Conservation (phyloP, 768 basidiomycete genomes). For the Hypholoma fasciculare region DNA sequence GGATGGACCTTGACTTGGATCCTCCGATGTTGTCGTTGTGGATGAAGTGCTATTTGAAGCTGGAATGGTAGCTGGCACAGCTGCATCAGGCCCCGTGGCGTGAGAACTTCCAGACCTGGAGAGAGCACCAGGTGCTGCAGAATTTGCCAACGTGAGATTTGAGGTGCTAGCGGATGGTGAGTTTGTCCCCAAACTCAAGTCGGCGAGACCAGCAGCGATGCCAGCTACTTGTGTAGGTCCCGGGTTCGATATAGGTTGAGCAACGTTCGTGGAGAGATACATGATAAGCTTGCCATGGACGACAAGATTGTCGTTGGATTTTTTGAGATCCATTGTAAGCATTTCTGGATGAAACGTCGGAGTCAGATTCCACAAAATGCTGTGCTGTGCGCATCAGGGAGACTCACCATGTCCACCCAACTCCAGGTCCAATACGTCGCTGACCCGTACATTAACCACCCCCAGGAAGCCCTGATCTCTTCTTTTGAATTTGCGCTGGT, state of each 20-base stretch:
- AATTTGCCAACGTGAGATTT: conserved; percentile 42
- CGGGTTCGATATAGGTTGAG: conserved; percentile 80
- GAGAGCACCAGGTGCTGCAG: conserved; percentile 40
- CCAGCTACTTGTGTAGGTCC: conserved; percentile 73
- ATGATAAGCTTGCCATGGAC: conserved; percentile 98
- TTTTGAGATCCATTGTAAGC: conserved; percentile 94
- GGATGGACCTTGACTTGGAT: conserved; percentile 18
- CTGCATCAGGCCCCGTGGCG: conserved; percentile 49
- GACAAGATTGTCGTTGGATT: conserved; percentile 97
- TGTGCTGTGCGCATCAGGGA: neutral
- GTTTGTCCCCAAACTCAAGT: conserved; percentile 54
- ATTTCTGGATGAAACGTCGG: conserved; percentile 62
- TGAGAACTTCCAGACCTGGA: conserved; percentile 72
- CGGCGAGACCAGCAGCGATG: conserved; percentile 56
- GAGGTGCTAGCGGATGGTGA: conserved; percentile 63
- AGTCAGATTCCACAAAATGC: neutral
- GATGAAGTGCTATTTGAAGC: conserved; percentile 31
- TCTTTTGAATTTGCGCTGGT: conserved; percentile 98
- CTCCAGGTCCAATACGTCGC: conserved; percentile 89
- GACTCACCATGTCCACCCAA: conserved; percentile 89
- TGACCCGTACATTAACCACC: conserved; percentile 92
- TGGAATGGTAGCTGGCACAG: conserved; percentile 39
- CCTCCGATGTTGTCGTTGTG: conserved; percentile 22
- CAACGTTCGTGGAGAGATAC: conserved; percentile 91
- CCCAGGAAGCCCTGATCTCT: conserved; percentile 98